phyloP scores from a whole-genome alignment of 108 stramenopile genomes.

The Cyclotella cryptica region DNA sequence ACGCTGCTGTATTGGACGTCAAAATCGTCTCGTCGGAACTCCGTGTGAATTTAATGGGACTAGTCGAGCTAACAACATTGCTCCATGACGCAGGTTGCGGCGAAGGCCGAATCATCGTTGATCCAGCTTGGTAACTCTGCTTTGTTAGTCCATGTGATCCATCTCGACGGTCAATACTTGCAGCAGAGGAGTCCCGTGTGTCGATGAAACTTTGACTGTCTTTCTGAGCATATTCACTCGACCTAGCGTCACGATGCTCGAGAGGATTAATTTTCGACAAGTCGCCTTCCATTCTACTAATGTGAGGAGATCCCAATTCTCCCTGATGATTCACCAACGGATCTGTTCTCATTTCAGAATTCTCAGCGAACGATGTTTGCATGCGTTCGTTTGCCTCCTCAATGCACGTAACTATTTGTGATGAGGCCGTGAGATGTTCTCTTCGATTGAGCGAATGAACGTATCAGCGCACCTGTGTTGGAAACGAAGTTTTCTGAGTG shows the following conservation, averaged over 20 bases:
- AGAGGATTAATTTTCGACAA: constrained; percentile 36
- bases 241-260: not conserved
- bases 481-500: not conserved
- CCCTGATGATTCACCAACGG: constrained; percentile 26
- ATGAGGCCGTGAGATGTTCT: not conserved
- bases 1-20: constrained; percentile 40
- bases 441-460: not conserved
- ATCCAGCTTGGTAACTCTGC: not conserved
- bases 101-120: constrained; percentile 23
- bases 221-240: constrained; percentile 10
- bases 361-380: not conserved
- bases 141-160: constrained; percentile 8
- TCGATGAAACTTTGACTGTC: constrained; percentile 14
- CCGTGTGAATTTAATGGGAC: constrained; percentile 18
- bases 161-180: not conserved
- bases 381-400: not conserved
- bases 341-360: constrained; percentile 34
- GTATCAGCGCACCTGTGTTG: not conserved
- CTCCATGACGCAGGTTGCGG: constrained; percentile 43
- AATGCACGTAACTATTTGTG: not conserved
- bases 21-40: constrained; percentile 46
- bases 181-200: not conserved
- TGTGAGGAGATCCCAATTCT: constrained; percentile 51
- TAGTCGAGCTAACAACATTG: constrained; percentile 32
- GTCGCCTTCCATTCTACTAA: constrained; percentile 44